Percentiles rank a stretch among this genome's conserved stretches.
These are phyloP conservation scores for Oryza glaberrima DNA, from an alignment of 176 grass and related monocot genomes.

Conservation along the genomic window DNA sequence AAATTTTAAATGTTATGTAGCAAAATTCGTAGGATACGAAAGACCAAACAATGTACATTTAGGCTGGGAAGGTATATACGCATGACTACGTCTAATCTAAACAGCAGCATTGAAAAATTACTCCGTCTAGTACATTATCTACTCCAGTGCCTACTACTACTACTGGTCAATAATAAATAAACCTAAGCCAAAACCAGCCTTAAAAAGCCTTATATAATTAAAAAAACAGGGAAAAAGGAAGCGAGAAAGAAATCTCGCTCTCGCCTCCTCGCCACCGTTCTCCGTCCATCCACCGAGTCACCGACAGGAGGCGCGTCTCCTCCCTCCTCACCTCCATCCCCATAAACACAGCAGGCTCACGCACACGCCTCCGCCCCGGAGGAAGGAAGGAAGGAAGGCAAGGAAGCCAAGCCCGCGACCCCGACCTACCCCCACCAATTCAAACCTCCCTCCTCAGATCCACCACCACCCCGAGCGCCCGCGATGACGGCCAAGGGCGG, in stretches of 20 bases:
- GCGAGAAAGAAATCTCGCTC: neutral
- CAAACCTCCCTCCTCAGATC: conserved; percentile 36
- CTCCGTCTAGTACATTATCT: too few species aligned
- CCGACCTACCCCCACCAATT: neutral
- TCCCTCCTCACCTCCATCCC: neutral
- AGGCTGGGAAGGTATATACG: too few species aligned
- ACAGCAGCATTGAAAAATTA: too few species aligned
- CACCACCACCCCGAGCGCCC: conserved; percentile 5
- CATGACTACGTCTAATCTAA: too few species aligned
- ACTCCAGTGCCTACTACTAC: neutral
- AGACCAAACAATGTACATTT: too few species aligned
- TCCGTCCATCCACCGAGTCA: conserved; percentile 33
- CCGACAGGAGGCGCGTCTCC: conserved; percentile 24
- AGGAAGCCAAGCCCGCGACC: conserved; percentile 31
- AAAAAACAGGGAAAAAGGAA: neutral
- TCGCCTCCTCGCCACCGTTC: conserved; percentile 17
- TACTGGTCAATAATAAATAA: neutral
- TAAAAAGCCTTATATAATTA: neutral
- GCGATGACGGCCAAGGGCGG: conserved; percentile 65
- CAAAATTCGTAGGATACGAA: too few species aligned
- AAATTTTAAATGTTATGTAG: too few species aligned
- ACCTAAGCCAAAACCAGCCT: neutral
- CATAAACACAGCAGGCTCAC: conserved; percentile 57
- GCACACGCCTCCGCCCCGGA: conserved; percentile 32
- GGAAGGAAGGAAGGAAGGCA: neutral